Evolutionary conservation across 176 grass and related monocot species (phyloP), one percentile per base, ranked within the genome.

Genomic region (Eremochloa ophiuroides): DNA sequence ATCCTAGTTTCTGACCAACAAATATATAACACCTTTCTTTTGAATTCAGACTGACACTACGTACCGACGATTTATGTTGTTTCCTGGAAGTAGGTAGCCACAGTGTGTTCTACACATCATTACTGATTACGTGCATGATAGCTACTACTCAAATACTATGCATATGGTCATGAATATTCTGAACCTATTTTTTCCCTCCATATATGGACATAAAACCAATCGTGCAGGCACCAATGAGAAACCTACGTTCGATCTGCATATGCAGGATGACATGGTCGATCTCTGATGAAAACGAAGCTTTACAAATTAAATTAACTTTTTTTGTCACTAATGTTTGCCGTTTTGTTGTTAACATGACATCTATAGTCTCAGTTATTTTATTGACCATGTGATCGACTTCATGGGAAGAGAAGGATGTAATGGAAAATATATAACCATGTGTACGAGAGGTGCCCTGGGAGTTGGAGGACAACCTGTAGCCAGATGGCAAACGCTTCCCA

Each of bases 1-100:
- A 71, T 71, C 41, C 40, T 44, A 71, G 14, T 71, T 18, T 71
- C 27, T 71, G 68, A 71, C 68, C 68, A 46, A 15, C 40, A 71
- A 29, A 46, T 46, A 2, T 8, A 44, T n/a, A n/a, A 27, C 25
- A n/a, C 28, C 14, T 46, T 71, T 23, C 12, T 40, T 71, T 46
- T 46, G 41, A 71, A 71, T 71, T 46, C 7, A 60, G 4, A 60
- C 25, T 13, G 25, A 25, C 10, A 22, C 8, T 25, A 3, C 25
- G 56, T 60, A 60, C 6, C 23, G 25, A 60, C n/a, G 56, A 13
- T 60, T 0, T 60, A 29, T 28, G 68, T 18, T 29, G 68, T 2
- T 71, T 71, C 68, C 40, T 1, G 68, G 68, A 71, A 71, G 68
- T 71, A 71, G 40, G 23, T 29, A 44, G 39, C n/a, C n/a, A n/a